Evolutionary conservation across 139 green algal genomes (phyloP).

Genomic region (Chlorella sorokiniana): DNA sequence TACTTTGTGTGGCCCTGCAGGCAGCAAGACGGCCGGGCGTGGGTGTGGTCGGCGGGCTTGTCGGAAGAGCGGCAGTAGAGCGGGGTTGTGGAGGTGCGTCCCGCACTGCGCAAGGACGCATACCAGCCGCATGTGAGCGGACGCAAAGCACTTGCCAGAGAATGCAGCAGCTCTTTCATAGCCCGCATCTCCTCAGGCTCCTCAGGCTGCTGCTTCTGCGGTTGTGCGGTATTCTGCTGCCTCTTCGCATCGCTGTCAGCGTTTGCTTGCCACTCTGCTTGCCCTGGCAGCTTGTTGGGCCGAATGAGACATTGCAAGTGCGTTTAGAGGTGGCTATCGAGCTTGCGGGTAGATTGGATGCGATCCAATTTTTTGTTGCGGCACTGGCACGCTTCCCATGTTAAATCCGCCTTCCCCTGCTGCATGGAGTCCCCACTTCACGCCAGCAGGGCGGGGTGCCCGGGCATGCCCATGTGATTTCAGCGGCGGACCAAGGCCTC

Average conservation of each 20-base stretch:
- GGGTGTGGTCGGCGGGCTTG: not conserved
- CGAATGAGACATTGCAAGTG: not conserved
- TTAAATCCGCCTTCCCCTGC: too few relatives aligned
- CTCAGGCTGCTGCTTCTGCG: not conserved
- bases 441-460: too few relatives aligned
- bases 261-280: too few relatives aligned
- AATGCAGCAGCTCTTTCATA: constrained; percentile 26
- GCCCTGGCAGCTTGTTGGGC: not conserved
- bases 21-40: not conserved
- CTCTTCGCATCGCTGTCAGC: too few relatives aligned
- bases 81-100: too few relatives aligned
- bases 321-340: not conserved
- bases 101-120: not conserved
- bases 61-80: not conserved
- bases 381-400: too few relatives aligned
- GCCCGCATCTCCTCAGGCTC: constrained; percentile 21
- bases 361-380: too few relatives aligned
- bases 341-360: too few relatives aligned
- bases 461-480: too few relatives aligned
- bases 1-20: constrained; percentile 75
- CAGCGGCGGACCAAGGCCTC: too few relatives aligned
- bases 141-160: constrained; percentile 12
- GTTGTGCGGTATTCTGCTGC: constrained; percentile 1
- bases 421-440: too few relatives aligned
- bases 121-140: not conserved